Conservation (phyloP, 805 yeast genomes). For the Candida rishiriensis region DNA sequence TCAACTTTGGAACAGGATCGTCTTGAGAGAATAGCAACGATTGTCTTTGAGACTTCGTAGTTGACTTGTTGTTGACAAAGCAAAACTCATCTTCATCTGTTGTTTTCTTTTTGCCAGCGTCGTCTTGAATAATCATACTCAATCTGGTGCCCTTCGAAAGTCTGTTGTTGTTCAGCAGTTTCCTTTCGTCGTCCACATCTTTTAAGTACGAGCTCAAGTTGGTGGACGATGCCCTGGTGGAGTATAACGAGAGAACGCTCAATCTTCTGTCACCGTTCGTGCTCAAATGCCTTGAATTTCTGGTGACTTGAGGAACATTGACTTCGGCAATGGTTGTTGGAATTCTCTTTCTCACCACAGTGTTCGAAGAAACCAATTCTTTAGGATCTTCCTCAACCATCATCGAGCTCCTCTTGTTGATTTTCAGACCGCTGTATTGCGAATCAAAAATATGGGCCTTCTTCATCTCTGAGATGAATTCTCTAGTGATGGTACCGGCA, state of each 20-base stretch:
- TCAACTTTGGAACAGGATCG: slow-evolving; percentile 15
- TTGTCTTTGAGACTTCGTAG: slow-evolving; percentile 22
- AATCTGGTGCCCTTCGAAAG: slow-evolving; percentile 22
- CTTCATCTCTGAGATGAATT: slow-evolving; percentile 40
- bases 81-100: slow-evolving; percentile 21
- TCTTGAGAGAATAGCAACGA: slow-evolving; percentile 23
- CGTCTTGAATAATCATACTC: slow-evolving; percentile 26
- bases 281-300: slow-evolving; percentile 55
- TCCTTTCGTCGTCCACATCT: slow-evolving; percentile 13
- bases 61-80: slow-evolving; percentile 32
- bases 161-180: slow-evolving; percentile 6
- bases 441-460: slow-evolving; percentile 41
- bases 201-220: slow-evolving; percentile 47
- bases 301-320: slow-evolving; percentile 64
- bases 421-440: slow-evolving; percentile 23
- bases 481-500: slow-evolving; percentile 34
- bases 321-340: slow-evolving; percentile 58
- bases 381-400: slow-evolving; percentile 10
- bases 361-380: slow-evolving; percentile 10
- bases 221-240: slow-evolving; percentile 60
- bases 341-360: slow-evolving; percentile 25
- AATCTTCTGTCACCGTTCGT: slow-evolving; percentile 61
- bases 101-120: slow-evolving; percentile 13
- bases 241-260: slow-evolving; percentile 67
- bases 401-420: background rate